These are phyloP conservation scores for Trichoderma reesei DNA, from an alignment of 495 filamentous ascomycete species.

Conservation along the genomic window DNA sequence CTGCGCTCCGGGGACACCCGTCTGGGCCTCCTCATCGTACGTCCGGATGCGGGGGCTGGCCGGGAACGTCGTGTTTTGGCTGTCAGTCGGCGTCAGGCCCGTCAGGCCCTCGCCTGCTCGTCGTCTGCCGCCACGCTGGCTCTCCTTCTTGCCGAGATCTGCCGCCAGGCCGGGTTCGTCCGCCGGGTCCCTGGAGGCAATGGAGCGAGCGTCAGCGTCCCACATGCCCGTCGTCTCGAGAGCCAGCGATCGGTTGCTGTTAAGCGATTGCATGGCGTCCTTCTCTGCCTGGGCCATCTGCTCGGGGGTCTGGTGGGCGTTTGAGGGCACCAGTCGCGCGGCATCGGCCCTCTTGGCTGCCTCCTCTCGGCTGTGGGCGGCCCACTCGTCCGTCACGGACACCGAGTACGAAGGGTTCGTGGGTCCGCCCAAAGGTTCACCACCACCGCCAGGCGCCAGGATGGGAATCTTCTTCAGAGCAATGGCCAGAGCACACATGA, in stretches of 20 bases:
- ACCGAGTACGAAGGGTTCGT: conserved; percentile 67
- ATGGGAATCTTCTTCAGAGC: conserved; percentile 84
- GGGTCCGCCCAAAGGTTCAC: conserved; percentile 54
- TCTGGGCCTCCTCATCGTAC: conserved; percentile 12
- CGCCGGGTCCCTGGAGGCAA: conserved; percentile 18
- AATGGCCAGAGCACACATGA: conserved; percentile 87
- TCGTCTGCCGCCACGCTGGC: conserved; percentile 8
- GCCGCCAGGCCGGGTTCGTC: conserved; percentile 13
- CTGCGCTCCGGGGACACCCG: not conserved
- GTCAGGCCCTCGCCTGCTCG: conserved; percentile 11
- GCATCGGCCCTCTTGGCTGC: conserved; percentile 52
- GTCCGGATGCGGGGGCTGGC: not conserved
- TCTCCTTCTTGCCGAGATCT: conserved; percentile 11
- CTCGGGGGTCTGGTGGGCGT: conserved; percentile 6
- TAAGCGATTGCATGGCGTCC: not conserved
- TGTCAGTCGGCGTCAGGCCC: not conserved
- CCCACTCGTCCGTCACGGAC: conserved; percentile 54
- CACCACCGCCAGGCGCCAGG: conserved; percentile 66
- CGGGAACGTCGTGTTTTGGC: not conserved
- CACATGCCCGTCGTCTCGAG: conserved; percentile 9
- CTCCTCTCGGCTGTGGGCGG: conserved; percentile 48
- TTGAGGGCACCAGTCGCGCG: conserved; percentile 46
- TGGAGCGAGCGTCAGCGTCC: conserved; percentile 9
- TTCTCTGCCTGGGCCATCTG: conserved; percentile 1
- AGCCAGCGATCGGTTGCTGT: conserved; percentile 8